Evolutionary conservation across 2,329 filamentous ascomycete genomes (phyloP), one percentile per base, ranked within the genome.

Genomic region (Epichloe sp.): DNA sequence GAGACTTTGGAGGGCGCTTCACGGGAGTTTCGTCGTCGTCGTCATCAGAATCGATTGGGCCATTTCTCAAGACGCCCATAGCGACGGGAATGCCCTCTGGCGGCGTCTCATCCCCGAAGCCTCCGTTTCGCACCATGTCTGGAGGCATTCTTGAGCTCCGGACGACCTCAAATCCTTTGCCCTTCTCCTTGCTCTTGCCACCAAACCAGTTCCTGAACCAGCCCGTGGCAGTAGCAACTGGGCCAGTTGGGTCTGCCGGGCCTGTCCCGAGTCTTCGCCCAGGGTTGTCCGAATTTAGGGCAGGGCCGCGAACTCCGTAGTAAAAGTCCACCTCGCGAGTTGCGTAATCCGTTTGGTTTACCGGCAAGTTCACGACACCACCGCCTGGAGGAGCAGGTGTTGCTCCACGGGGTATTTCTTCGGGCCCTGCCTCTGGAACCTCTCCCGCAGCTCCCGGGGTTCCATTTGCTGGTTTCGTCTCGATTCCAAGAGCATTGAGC

Each of bases 301-400:
- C 88, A 19, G 89, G 88, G 0, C 93, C 93, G 36, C 93, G 82
- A 17, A 95, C 86, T 10, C 89, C 86, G 61, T 98, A 97, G 68
- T 97, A 97, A 61, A 95, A 95, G 65, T 98, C 93, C 0, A 94
- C 88, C 66, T 98, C 93, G 51, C 93, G 84, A 1, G 91, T 93
- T 2, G 90, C 85, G 63, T 97, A 97, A 62, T 98, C 91, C 1
- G 86, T 83, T 45, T 81, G 76, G 21, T 80, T 82, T 1, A 74
- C 70, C 37, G 78, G 72, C 36, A 76, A 65, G 52, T 50, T 55
- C 52, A 56, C 52, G 23, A 42, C 26, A 10, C 69, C 45, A 3
- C 69, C 64, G 34, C 66, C 58, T 44, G 67, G 58, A 2, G 71
- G 71, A 1, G 71, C 70, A 3, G 74, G 72, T 3, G 75, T 75